These are phyloP conservation scores for Hirsutella thompsonii DNA, from an alignment of 2,329 filamentous ascomycete species.

Conservation along the genomic window DNA sequence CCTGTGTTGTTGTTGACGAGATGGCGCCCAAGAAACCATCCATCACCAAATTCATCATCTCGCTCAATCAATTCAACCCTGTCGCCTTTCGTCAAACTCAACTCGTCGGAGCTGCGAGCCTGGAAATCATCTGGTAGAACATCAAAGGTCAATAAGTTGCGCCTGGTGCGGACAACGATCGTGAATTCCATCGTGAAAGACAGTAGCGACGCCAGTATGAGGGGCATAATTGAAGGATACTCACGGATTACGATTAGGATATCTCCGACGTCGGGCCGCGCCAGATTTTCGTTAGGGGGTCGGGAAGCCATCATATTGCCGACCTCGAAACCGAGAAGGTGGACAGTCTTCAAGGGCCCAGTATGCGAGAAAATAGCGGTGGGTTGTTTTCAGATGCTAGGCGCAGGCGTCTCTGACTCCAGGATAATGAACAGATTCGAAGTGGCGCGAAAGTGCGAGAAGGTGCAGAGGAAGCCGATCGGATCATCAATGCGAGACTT, in stretches of 20 bases:
- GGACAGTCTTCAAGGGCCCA: neutral
- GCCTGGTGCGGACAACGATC: neutral
- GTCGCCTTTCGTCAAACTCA: conserved; percentile 76
- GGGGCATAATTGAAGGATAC: conserved; percentile 13
- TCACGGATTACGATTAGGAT: conserved; percentile 60
- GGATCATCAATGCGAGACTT: conserved; percentile 4
- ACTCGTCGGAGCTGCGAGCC: conserved; percentile 83
- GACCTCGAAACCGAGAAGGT: neutral
- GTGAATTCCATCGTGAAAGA: neutral
- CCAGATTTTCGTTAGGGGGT: conserved; percentile 19
- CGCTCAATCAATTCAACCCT: conserved; percentile 72
- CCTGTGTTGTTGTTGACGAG: conserved; percentile 61
- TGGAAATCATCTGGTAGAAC: conserved; percentile 65
- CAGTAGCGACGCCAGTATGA: neutral
- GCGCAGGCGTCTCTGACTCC: neutral
- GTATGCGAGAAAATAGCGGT: neutral
- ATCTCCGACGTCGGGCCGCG: conserved; percentile 50
- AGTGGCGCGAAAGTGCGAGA: neutral
- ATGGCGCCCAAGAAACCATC: conserved; percentile 72
- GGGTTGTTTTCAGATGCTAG: neutral
- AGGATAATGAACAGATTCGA: conserved; percentile 1
- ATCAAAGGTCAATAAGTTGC: conserved; percentile 3
- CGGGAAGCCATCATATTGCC: conserved; percentile 27
- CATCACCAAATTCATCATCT: conserved; percentile 81
- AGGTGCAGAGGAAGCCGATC: neutral